Evolutionary conservation across 495 filamentous ascomycete genomes (phyloP).

Genomic region (Daldinia vernicosa): DNA sequence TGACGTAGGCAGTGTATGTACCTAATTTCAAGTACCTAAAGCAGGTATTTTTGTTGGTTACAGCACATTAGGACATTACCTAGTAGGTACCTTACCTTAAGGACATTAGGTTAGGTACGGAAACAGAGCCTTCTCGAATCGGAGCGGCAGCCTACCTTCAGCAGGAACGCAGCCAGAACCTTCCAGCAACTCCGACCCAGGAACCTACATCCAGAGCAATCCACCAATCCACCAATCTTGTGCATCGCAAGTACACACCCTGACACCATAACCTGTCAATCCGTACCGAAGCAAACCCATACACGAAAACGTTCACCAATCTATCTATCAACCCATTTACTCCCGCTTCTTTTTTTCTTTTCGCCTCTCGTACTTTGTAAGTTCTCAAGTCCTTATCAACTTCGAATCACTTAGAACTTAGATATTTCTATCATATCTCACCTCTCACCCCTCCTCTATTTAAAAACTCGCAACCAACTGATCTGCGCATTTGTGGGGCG

Average conservation of each 20-base stretch:
- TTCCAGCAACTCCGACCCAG: conserved; percentile 38
- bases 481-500: conserved; percentile 38
- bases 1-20: neutral
- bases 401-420: neutral
- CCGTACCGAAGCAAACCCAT: conserved; percentile 11
- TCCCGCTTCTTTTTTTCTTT: neutral
- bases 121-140: conserved; percentile 42
- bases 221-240: conserved; percentile 32
- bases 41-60: neutral
- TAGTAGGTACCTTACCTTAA: too few species aligned
- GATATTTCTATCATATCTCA: neutral
- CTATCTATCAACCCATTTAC: conserved; percentile 19
- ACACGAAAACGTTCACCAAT: conserved; percentile 3
- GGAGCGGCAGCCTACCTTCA: conserved; percentile 30
- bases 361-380: conserved; percentile 34
- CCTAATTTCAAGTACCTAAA: too few species aligned
- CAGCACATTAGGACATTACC: neutral
- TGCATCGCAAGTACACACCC: conserved; percentile 11
- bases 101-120: neutral
- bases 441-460: conserved; percentile 1
- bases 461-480: conserved; percentile 11
- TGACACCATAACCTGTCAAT: conserved; percentile 14
- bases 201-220: conserved; percentile 14
- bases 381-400: conserved; percentile 4
- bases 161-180: conserved; percentile 43